Conservation (phyloP, 495 filamentous ascomycete species). For the Podospora pseudoanserina region DNA sequence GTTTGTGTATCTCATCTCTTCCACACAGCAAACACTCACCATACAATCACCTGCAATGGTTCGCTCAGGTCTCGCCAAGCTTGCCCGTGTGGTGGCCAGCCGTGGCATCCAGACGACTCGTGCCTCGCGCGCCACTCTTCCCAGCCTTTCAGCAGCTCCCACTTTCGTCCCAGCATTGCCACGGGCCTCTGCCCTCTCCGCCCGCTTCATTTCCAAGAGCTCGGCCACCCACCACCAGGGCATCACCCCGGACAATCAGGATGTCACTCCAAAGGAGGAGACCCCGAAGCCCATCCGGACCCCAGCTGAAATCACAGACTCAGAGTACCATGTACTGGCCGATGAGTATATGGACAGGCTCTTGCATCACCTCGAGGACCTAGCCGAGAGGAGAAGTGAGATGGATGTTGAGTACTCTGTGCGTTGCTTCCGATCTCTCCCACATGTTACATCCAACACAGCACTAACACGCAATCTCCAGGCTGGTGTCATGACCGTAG, state of each 20-base stretch:
- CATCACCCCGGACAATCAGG: conserved; percentile 34
- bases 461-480: conserved; percentile 29
- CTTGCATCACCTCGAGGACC: conserved; percentile 59
- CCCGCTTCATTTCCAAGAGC: conserved; percentile 22
- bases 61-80: conserved; percentile 24
- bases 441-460: neutral
- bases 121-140: conserved; percentile 8
- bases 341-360: conserved; percentile 57
- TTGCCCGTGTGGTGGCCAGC: conserved; percentile 23
- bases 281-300: conserved; percentile 23
- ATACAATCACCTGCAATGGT: conserved; percentile 26
- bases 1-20: neutral
- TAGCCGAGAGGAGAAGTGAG: conserved; percentile 58
- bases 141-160: conserved; percentile 10
- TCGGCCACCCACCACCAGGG: conserved; percentile 18
- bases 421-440: conserved; percentile 17
- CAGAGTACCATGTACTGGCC: conserved; percentile 46
- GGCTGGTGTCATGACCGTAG: conserved; percentile 81
- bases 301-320: conserved; percentile 35
- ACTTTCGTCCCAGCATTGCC: neutral
- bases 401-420: conserved; percentile 65
- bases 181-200: neutral
- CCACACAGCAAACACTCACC: neutral
- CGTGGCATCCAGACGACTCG: conserved; percentile 18
- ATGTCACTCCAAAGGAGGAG: conserved; percentile 21